Evolutionary conservation across 2,329 filamentous ascomycete genomes (phyloP).

Genomic region (Cercospora sp.): DNA sequence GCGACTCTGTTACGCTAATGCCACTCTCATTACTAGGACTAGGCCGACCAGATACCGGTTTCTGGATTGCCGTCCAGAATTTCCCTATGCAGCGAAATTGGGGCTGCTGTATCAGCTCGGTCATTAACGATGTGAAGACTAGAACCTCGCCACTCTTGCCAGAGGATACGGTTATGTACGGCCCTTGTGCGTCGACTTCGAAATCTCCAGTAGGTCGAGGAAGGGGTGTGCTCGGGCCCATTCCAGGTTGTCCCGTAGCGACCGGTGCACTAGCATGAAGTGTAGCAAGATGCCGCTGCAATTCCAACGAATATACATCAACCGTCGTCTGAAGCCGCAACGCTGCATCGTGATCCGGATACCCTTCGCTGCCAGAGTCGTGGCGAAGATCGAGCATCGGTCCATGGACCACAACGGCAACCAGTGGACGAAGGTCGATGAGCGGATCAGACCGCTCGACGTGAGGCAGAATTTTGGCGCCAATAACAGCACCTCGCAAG

Average conservation of each 20-base stretch:
- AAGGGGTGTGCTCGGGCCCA: conserved; percentile 30
- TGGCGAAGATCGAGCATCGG: conserved; percentile 58
- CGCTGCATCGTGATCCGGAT: conserved; percentile 40
- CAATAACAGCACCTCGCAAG: conserved; percentile 74
- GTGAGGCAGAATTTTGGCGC: conserved; percentile 81
- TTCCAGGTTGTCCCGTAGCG: conserved; percentile 41
- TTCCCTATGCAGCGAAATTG: conserved; percentile 75
- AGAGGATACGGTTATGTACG: conserved; percentile 73
- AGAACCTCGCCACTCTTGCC: conserved; percentile 85
- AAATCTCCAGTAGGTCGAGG: conserved; percentile 73
- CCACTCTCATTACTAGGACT: conserved; percentile 33
- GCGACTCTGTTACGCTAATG: conserved; percentile 29
- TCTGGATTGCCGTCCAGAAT: conserved; percentile 76
- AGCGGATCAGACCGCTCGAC: conserved; percentile 54
- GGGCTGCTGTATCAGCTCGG: conserved; percentile 31
- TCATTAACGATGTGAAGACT: conserved; percentile 56
- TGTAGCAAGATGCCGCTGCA: conserved; percentile 69
- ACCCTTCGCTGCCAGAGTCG: conserved; percentile 34
- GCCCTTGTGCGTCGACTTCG: conserved; percentile 70
- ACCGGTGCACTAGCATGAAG: conserved; percentile 70
- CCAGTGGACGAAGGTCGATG: conserved; percentile 65
- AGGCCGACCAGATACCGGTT: conserved; percentile 19
- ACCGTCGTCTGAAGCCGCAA: conserved; percentile 81
- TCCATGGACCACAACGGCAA: conserved; percentile 79
- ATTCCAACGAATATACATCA: conserved; percentile 81